phyloP scores from a whole-genome alignment of 106 monocot species.

The Triglochin maritima region DNA sequence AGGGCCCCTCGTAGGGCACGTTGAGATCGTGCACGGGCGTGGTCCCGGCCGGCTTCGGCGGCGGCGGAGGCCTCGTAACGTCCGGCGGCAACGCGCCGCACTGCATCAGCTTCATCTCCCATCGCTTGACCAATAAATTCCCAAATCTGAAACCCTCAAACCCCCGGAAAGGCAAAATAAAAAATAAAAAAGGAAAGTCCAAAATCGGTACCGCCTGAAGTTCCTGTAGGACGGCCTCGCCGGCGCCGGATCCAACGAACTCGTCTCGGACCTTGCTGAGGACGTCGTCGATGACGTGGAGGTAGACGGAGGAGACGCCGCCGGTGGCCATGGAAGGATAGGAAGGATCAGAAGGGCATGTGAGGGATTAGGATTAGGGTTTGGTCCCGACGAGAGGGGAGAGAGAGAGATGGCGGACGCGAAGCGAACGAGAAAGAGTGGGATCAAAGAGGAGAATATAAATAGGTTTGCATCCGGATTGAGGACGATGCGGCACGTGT shows the following conservation, averaged over 20 bases:
- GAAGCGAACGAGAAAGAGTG: conserved; percentile 13
- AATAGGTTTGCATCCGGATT: conserved; percentile 76
- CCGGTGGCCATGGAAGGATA: conserved; percentile 7
- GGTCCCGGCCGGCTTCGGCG: conserved; percentile 24
- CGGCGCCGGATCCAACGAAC: conserved; percentile 52
- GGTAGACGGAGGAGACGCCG: conserved; percentile 61
- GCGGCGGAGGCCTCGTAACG: conserved; percentile 34
- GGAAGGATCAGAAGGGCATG: not conserved
- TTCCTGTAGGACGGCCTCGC: conserved; percentile 58
- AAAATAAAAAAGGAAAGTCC: not conserved
- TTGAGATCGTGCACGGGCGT: conserved; percentile 92
- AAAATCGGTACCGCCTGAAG: conserved; percentile 68
- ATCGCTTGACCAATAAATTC: conserved; percentile 28
- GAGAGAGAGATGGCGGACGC: not conserved
- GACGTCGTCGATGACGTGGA: conserved; percentile 87
- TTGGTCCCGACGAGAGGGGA: not conserved
- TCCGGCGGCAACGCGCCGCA: conserved; percentile 51
- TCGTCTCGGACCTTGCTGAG: conserved; percentile 77
- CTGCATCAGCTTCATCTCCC: conserved; percentile 98
- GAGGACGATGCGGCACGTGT: conserved; percentile 30
- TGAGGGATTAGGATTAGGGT: conserved; percentile 7
- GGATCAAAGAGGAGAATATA: conserved; percentile 56
- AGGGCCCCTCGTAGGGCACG: conserved; percentile 74
- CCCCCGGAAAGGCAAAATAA: not conserved
- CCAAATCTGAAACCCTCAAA: conserved; percentile 2